These are phyloP conservation scores for Sugiyamaella paludigena DNA, from an alignment of 1,139 yeast species.

Conservation along the genomic window DNA sequence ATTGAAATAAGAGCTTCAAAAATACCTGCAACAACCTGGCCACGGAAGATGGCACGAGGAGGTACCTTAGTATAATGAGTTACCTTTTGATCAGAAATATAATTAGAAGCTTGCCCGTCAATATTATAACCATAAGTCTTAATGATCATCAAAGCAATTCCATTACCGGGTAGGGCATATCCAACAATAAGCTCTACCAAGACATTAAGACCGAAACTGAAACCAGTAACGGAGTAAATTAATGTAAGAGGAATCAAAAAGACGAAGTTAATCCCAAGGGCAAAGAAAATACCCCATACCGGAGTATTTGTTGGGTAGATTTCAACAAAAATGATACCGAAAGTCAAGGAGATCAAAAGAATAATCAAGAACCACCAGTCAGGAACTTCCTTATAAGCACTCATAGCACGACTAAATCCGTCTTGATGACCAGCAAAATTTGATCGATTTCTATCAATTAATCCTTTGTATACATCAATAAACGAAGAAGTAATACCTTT, in stretches of 20 bases:
- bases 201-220: slow-evolving; percentile 53
- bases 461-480: slow-evolving; percentile 17
- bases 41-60: slow-evolving; percentile 58
- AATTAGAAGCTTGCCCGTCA: slow-evolving; percentile 59
- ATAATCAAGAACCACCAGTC: slow-evolving; percentile 55
- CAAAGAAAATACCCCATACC: slow-evolving; percentile 56
- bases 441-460: slow-evolving; percentile 10
- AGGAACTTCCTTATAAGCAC: slow-evolving; percentile 49
- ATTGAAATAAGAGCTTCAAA: slow-evolving; percentile 45
- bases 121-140: slow-evolving; percentile 60
- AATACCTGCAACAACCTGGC: slow-evolving; percentile 48
- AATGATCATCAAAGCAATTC: slow-evolving; percentile 54
- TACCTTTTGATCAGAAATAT: slow-evolving; percentile 54
- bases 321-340: slow-evolving; percentile 49
- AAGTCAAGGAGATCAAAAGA: slow-evolving; percentile 46
- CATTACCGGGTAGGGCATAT: slow-evolving; percentile 61
- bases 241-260: slow-evolving; percentile 53
- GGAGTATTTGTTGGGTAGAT: slow-evolving; percentile 45
- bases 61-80: slow-evolving; percentile 62
- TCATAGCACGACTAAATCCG: slow-evolving; percentile 7
- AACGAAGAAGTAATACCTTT: slow-evolving; percentile 24
- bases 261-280: slow-evolving; percentile 52
- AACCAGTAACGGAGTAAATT: slow-evolving; percentile 53
- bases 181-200: slow-evolving; percentile 57
- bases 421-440: slow-evolving; percentile 11